These are phyloP conservation scores for Yamadazyma friedrichii DNA, from an alignment of 1,139 yeast species.

Conservation along the genomic window DNA sequence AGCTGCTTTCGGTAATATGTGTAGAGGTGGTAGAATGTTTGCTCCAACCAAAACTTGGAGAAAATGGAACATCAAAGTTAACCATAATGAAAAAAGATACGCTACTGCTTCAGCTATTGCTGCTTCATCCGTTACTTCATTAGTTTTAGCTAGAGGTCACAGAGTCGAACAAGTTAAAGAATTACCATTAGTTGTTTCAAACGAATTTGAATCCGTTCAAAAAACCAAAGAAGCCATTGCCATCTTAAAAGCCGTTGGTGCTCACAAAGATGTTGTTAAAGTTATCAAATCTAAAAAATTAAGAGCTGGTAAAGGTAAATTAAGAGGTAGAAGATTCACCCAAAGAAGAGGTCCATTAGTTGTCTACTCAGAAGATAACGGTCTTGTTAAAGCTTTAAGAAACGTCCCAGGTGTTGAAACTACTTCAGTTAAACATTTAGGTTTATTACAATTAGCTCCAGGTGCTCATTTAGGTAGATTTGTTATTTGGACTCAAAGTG, in stretches of 20 bases:
- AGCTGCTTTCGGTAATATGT: slow-evolving; percentile 99
- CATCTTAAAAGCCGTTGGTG: slow-evolving; percentile 97
- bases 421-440: slow-evolving; percentile 87
- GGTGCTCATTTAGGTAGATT: slow-evolving; percentile 99
- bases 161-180: slow-evolving; percentile 97
- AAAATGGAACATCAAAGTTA: slow-evolving; percentile 99
- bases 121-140: slow-evolving; percentile 97
- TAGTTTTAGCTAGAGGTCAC: slow-evolving; percentile 99
- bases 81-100: slow-evolving; percentile 99
- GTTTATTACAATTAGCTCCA: slow-evolving; percentile 98
- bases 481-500: slow-evolving; percentile 99
- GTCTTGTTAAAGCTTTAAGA: slow-evolving; percentile 98
- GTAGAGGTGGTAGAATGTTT: slow-evolving; percentile 99
- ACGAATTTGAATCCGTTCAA: slow-evolving; percentile 87
- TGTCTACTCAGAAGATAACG: slow-evolving; percentile 97
- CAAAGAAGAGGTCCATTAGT: slow-evolving; percentile 99
- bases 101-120: slow-evolving; percentile 99
- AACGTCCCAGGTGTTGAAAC: slow-evolving; percentile 99
- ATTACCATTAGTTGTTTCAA: slow-evolving; percentile 96
- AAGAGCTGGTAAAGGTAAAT: slow-evolving; percentile 99
- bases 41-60: slow-evolving; percentile 99
- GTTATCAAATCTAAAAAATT: slow-evolving; percentile 97
- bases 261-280: slow-evolving; percentile 97
- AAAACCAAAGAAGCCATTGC: slow-evolving; percentile 99
- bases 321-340: slow-evolving; percentile 99